Conservation (phyloP, 495 filamentous ascomycete species). For the Hyaloscypha finlandica region DNA sequence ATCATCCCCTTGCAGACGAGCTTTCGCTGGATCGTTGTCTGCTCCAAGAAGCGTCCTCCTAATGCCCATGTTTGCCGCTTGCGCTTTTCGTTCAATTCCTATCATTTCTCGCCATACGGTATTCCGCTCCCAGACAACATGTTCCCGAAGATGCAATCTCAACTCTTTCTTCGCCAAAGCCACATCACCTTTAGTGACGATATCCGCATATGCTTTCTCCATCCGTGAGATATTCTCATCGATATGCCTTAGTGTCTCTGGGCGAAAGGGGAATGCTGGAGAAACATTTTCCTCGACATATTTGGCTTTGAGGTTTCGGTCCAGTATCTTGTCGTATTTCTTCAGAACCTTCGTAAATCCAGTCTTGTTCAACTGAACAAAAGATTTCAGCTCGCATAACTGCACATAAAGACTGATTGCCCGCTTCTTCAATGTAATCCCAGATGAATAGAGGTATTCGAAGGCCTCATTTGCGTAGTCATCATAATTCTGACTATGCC, state of each 20-base stretch:
- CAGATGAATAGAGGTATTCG: conserved; percentile 71
- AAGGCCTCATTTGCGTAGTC: conserved; percentile 76
- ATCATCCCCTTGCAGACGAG: conserved; percentile 82
- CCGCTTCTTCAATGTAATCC: conserved; percentile 88
- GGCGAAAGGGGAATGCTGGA: conserved; percentile 73
- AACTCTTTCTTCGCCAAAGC: conserved; percentile 77
- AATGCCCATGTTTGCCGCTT: conserved; percentile 89
- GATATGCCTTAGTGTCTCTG: conserved; percentile 66
- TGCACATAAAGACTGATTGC: conserved; percentile 85
- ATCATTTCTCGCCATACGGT: conserved; percentile 99
- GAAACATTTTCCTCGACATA: conserved; percentile 77
- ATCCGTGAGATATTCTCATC: conserved; percentile 70
- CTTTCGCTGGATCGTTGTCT: conserved; percentile 66
- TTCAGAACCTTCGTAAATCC: conserved; percentile 96
- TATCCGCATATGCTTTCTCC: conserved; percentile 75
- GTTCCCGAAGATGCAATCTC: conserved; percentile 87
- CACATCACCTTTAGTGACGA: conserved; percentile 80
- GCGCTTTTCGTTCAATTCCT: conserved; percentile 92
- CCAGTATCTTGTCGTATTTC: conserved; percentile 97
- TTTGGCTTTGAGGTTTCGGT: conserved; percentile 69
- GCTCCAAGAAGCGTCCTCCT: conserved; percentile 75
- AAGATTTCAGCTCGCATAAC: conserved; percentile 94
- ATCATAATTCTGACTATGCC: conserved; percentile 61
- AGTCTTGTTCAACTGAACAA: conserved; percentile 93
- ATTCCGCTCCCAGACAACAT: conserved; percentile 98